phyloP scores from a whole-genome alignment of 225 moss, liverwort and hornwort genomes.

The Sphagnum tenellum region DNA sequence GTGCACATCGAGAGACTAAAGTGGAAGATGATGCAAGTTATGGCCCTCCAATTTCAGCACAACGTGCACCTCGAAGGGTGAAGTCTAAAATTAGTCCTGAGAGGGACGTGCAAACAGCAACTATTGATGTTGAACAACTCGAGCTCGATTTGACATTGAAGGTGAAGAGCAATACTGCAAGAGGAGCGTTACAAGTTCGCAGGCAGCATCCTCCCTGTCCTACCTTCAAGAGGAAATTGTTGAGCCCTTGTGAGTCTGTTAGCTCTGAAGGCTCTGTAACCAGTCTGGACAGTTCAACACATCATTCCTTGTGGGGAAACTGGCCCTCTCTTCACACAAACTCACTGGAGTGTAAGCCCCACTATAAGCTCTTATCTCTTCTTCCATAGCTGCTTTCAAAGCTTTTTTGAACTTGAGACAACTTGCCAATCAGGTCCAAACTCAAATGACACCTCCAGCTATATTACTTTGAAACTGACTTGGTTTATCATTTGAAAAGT shows the following conservation, averaged over 20 bases:
- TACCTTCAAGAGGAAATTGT: background rate
- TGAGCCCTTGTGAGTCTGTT: slow-evolving; percentile 40
- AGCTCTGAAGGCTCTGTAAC: slow-evolving; percentile 84
- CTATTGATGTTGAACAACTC: slow-evolving; percentile 27
- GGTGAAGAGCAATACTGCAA: slow-evolving; percentile 23
- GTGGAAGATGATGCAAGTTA: too few species aligned
- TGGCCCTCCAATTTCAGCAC: background rate
- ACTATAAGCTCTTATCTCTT: slow-evolving; percentile 34
- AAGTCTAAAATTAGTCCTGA: slow-evolving; percentile 7
- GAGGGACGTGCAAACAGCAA: background rate
- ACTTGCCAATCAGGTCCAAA: too few species aligned
- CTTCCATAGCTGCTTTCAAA: slow-evolving; percentile 14
- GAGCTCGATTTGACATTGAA: slow-evolving; percentile 68
- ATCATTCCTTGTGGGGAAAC: background rate
- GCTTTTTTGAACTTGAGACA: too few species aligned
- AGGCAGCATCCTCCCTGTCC: slow-evolving; percentile 17
- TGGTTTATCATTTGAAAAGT: too few species aligned
- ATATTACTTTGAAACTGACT: too few species aligned
- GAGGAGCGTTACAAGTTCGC: too few species aligned
- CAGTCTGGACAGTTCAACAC: slow-evolving; percentile 39
- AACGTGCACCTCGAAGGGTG: slow-evolving; percentile 20
- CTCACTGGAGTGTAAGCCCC: slow-evolving; percentile 9
- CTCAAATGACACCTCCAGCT: too few species aligned
- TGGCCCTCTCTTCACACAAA: slow-evolving; percentile 10
- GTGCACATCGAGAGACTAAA: too few species aligned